Percentiles rank a stretch among this genome's conserved stretches.
Evolutionary conservation across 2,329 filamentous ascomycete genomes (phyloP).

Genomic region (Drechslerella coelobrocha): DNA sequence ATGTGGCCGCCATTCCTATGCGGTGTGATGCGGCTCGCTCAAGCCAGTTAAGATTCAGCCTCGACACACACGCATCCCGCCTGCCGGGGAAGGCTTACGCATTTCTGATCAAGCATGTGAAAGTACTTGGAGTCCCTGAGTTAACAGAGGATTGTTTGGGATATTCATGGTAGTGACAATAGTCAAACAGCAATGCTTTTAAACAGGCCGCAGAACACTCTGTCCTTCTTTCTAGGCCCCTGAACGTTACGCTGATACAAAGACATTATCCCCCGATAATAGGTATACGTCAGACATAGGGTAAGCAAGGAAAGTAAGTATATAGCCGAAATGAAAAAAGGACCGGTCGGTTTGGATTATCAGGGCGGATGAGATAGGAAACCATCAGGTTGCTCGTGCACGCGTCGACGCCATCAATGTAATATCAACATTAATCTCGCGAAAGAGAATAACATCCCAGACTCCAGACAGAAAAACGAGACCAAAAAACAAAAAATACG

Average conservation of each 20-base stretch:
- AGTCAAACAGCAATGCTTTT: conserved; percentile 17
- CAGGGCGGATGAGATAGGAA: conserved; percentile 5
- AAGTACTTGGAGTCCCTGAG: conserved; percentile 1
- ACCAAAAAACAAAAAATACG: no score
- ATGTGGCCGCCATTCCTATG: conserved; percentile 24
- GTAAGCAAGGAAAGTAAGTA: no score
- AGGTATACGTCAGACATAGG: no score
- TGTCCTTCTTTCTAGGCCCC: background rate
- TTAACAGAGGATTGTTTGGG: no score
- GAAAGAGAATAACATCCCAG: conserved; percentile 3
- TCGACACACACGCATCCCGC: background rate
- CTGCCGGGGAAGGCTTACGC: no score
- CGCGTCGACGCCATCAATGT: conserved; percentile 33
- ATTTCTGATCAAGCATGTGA: conserved; percentile 33
- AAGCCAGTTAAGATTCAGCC: background rate
- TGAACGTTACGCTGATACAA: no score
- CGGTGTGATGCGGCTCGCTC: conserved; percentile 11
- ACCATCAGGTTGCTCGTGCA: conserved; percentile 33
- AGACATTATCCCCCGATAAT: no score
- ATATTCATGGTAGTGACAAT: no score
- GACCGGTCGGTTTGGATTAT: no score
- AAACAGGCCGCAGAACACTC: background rate
- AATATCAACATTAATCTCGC: conserved; percentile 2
- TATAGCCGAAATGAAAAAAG: background rate
- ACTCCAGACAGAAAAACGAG: conserved; percentile 19